Evolutionary conservation across 2,329 filamentous ascomycete genomes (phyloP).

Genomic region (Dactylellina sp.): DNA sequence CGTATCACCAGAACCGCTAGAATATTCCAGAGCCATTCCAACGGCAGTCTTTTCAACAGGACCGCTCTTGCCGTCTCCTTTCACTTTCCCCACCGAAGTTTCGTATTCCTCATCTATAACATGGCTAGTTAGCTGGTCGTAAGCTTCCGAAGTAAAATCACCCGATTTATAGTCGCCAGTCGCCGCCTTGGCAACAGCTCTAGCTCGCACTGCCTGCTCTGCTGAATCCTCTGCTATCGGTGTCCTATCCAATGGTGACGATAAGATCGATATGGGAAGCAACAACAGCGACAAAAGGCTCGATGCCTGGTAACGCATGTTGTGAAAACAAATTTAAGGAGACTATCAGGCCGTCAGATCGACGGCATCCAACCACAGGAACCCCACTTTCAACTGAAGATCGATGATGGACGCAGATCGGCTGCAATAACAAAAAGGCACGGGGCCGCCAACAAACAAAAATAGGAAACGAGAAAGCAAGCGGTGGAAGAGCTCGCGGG

Average conservation of each 20-base stretch:
- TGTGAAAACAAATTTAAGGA: conserved; percentile 23
- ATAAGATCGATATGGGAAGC: conserved; percentile 12
- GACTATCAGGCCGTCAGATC: background rate
- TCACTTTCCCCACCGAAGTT: background rate
- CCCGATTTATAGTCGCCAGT: conserved; percentile 21
- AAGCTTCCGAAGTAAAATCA: conserved; percentile 35
- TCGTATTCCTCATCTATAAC: conserved; percentile 29
- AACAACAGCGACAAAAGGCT: conserved; percentile 11
- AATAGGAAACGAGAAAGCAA: background rate
- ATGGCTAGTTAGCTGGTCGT: conserved; percentile 35
- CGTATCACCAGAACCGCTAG: background rate
- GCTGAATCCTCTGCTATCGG: background rate
- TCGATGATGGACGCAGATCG: conserved; percentile 22
- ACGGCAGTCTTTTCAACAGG: conserved; percentile 26
- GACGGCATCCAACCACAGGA: conserved; percentile 2
- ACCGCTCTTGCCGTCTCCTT: conserved; percentile 14
- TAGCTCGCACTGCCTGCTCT: background rate
- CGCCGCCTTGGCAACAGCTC: conserved; percentile 20
- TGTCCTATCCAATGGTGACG: conserved; percentile 9
- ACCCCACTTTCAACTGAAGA: background rate
- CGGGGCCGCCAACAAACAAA: conserved; percentile 13
- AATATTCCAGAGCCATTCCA: conserved; percentile 1
- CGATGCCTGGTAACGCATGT: conserved; percentile 27
- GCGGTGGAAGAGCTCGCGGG: conserved; percentile 6
- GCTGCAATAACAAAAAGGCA: conserved; percentile 21